phyloP scores from a whole-genome alignment of 257 asterid genomes.

The Solanum tarapatanum region DNA sequence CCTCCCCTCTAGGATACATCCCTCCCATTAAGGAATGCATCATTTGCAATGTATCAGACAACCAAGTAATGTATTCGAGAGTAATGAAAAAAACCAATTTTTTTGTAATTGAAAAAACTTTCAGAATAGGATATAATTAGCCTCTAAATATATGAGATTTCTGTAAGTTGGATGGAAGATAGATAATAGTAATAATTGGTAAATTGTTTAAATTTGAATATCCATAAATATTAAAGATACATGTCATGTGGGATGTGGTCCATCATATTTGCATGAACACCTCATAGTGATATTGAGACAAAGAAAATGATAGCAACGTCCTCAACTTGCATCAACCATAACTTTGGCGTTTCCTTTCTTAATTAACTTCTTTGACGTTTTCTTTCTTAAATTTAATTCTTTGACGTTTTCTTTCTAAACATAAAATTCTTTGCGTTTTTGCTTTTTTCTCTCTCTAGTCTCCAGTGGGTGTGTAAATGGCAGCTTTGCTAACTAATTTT shows the following conservation, averaged over 20 bases:
- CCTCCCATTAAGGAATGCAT: neutral
- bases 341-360: neutral
- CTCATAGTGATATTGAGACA: neutral
- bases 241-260: neutral
- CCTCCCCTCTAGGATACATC: neutral
- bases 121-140: too few relatives aligned
- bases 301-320: neutral
- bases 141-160: too few relatives aligned
- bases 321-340: constrained; percentile 2
- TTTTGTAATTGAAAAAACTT: too few relatives aligned
- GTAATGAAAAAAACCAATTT: accelerated
- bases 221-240: neutral
- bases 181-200: neutral
- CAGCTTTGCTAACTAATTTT: neutral
- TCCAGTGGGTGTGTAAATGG: neutral
- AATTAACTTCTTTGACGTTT: neutral
- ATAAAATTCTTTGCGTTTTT: neutral
- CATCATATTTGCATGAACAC: neutral
- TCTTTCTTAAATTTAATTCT: neutral
- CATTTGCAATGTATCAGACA: too few relatives aligned
- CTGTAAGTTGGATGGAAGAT: neutral
- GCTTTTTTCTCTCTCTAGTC: neutral
- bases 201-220: neutral
- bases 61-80: too few relatives aligned
- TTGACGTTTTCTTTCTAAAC: neutral